These are phyloP conservation scores for Ascosphaera aggregata DNA, from an alignment of 2,329 filamentous ascomycete genomes.

Conservation along the genomic window DNA sequence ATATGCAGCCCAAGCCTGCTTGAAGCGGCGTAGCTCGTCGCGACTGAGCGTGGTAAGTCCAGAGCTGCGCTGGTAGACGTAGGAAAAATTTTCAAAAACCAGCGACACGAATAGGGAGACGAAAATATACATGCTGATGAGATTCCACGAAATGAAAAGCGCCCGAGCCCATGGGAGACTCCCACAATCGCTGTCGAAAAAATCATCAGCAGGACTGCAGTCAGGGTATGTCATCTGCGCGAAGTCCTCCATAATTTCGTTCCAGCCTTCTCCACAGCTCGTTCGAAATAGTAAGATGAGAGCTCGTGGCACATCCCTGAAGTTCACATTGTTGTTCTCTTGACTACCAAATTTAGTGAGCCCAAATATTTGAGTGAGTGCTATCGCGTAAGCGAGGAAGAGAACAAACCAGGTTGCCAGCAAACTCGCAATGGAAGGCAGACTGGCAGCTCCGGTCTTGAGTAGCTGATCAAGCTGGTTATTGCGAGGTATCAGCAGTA, in stretches of 20 bases:
- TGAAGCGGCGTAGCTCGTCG: constrained; percentile 88
- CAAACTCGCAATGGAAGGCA: constrained; percentile 74
- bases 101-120: constrained; percentile 95
- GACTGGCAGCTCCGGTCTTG: constrained; percentile 89
- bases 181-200: constrained; percentile 81
- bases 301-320: constrained; percentile 81
- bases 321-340: constrained; percentile 63
- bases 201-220: constrained; percentile 48
- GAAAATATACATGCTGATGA: constrained; percentile 99
- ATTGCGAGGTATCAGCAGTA: constrained; percentile 84
- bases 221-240: constrained; percentile 56
- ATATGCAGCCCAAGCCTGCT: constrained; percentile 92
- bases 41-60: constrained; percentile 76
- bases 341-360: constrained; percentile 62
- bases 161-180: constrained; percentile 70
- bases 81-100: constrained; percentile 98
- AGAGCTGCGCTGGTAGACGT: constrained; percentile 91
- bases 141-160: constrained; percentile 93
- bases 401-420: constrained; percentile 94
- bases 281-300: constrained; percentile 82
- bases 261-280: constrained; percentile 92
- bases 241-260: constrained; percentile 89
- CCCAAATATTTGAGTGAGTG: constrained; percentile 85
- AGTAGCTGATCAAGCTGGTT: constrained; percentile 95
- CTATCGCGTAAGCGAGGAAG: constrained; percentile 90